phyloP scores from a whole-genome alignment of 2,329 filamentous ascomycete species.

The Penicillium glabrum region DNA sequence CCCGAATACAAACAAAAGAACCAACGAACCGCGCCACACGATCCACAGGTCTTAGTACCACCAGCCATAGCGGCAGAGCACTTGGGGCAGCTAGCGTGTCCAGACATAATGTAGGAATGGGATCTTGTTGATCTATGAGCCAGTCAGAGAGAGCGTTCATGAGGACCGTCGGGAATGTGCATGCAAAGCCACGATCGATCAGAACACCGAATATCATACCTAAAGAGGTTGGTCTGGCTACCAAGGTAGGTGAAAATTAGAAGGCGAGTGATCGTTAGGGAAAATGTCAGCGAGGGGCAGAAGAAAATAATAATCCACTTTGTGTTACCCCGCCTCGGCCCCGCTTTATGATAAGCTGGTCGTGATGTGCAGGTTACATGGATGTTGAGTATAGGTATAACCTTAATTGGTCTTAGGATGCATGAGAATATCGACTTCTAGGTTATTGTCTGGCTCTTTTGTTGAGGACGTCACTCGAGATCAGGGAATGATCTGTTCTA shows the following conservation, averaged over 20 bases:
- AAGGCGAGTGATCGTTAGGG: slow-evolving; percentile 10
- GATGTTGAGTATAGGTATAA: too few relatives aligned
- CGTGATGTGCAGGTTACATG: background rate
- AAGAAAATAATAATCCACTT: background rate
- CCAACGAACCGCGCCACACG: slow-evolving; percentile 24
- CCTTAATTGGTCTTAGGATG: too few relatives aligned
- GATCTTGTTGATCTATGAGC: background rate
- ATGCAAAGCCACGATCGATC: background rate
- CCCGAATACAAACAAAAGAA: background rate
- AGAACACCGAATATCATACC: background rate
- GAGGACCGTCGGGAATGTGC: background rate
- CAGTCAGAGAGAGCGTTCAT: background rate
- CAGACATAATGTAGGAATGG: slow-evolving; percentile 16
- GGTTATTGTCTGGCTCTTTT: too few relatives aligned
- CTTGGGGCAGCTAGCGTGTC: slow-evolving; percentile 24
- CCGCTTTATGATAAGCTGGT: slow-evolving; percentile 4
- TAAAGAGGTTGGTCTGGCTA: background rate
- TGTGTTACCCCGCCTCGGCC: slow-evolving; percentile 12
- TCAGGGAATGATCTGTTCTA: too few relatives aligned
- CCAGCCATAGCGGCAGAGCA: slow-evolving; percentile 15
- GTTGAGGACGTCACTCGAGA: too few relatives aligned
- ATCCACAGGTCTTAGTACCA: slow-evolving; percentile 20
- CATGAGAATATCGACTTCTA: too few relatives aligned
- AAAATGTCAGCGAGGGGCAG: slow-evolving; percentile 15
- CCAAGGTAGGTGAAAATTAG: background rate